phyloP scores from a whole-genome alignment of 106 monocot species.

The Gastrodia elata region DNA sequence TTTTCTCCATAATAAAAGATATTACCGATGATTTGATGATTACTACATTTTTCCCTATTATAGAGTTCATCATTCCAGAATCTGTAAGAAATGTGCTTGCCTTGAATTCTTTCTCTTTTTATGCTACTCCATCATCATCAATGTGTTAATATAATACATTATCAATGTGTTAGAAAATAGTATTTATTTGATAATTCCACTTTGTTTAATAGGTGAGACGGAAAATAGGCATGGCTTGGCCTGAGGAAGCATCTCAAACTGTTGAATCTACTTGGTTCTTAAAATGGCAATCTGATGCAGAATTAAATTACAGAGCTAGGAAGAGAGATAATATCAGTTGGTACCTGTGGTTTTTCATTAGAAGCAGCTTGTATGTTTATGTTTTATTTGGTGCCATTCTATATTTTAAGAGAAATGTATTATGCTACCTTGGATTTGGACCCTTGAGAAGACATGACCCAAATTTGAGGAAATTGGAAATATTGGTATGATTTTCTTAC shows the following conservation, averaged over 20 bases:
- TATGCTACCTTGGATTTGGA: conserved; percentile 61
- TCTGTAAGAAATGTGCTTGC: conserved; percentile 17
- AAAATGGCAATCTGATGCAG: conserved; percentile 80
- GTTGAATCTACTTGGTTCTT: conserved; percentile 80
- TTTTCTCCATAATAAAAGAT: conserved; percentile 47
- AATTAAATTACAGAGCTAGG: conserved; percentile 49
- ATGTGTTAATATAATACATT: background rate
- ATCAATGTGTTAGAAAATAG: background rate
- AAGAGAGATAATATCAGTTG: conserved; percentile 40
- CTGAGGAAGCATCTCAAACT: conserved; percentile 78
- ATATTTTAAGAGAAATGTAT: conserved; percentile 41
- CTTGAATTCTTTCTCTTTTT: background rate
- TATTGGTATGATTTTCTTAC: conserved; percentile 44
- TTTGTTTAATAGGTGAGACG: conserved; percentile 49
- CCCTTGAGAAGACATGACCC: conserved; percentile 66
- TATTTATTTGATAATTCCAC: background rate
- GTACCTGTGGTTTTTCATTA: conserved; percentile 65
- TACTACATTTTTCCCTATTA: conserved; percentile 44
- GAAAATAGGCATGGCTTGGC: conserved; percentile 82
- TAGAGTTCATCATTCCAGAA: conserved; percentile 68
- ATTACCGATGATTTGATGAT: conserved; percentile 68
- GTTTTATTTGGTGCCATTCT: conserved; percentile 48
- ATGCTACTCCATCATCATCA: background rate
- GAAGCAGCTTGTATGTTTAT: conserved; percentile 48
- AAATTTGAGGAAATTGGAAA: conserved; percentile 56